Percentiles rank a stretch among this genome's conserved stretches.
phyloP scores from a whole-genome alignment of 495 filamentous ascomycete species.

The Aspergillus indologenus region DNA sequence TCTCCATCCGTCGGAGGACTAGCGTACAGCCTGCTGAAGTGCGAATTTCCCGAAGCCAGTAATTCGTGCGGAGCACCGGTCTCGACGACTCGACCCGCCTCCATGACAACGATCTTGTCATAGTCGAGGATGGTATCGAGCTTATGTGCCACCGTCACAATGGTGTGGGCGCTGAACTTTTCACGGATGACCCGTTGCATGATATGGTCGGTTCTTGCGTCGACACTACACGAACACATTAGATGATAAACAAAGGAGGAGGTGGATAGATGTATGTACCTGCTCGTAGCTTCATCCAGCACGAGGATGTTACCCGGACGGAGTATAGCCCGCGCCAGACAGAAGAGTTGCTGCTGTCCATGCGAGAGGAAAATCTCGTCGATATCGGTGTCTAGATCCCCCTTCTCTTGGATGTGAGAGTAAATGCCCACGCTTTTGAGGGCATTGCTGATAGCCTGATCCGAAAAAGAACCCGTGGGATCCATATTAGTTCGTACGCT shows the following conservation, averaged over 20 bases:
- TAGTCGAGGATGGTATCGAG: constrained; percentile 58
- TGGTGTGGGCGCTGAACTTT: constrained; percentile 55
- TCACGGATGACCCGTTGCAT: constrained; percentile 59
- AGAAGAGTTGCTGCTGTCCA: constrained; percentile 64
- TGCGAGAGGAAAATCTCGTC: constrained; percentile 51
- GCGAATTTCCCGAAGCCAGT: constrained; percentile 28
- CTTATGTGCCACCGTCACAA: constrained; percentile 61
- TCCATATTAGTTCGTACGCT: constrained; percentile 50
- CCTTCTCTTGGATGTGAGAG: constrained; percentile 46
- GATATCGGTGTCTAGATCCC: constrained; percentile 50
- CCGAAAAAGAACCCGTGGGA: constrained; percentile 28
- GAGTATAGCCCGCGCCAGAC: constrained; percentile 60
- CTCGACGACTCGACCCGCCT: constrained; percentile 45
- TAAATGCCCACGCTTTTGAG: constrained; percentile 50
- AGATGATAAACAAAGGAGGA: constrained; percentile 1
- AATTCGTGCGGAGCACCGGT: constrained; percentile 40
- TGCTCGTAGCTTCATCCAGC: constrained; percentile 53
- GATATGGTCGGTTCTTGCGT: constrained; percentile 52
- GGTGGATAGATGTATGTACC: constrained; percentile 29
- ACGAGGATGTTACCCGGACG: constrained; percentile 44
- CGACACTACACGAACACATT: constrained; percentile 37
- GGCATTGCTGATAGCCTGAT: constrained; percentile 41
- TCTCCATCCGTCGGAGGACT: constrained; percentile 21
- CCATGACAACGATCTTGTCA: constrained; percentile 48
- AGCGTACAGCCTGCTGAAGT: constrained; percentile 34